phyloP scores from a whole-genome alignment of 2,329 filamentous ascomycete genomes.

The Colletotrichum orchidophilum region DNA sequence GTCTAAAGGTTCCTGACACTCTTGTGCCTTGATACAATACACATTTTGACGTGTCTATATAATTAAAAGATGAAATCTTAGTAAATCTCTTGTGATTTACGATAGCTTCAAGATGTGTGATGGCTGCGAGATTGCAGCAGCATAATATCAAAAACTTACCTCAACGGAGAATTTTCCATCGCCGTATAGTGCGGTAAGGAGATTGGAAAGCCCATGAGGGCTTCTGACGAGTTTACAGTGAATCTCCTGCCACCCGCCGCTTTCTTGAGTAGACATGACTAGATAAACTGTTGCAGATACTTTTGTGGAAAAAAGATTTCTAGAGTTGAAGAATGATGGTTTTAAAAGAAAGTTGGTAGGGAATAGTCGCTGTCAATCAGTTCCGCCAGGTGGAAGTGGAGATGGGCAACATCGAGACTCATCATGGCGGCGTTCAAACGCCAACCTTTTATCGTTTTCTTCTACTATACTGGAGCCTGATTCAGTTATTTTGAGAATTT shows the following conservation, averaged over 20 bases:
- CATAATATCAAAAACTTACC: neutral
- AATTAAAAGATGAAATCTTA: neutral
- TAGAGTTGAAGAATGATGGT: no score
- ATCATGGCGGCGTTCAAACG: no score
- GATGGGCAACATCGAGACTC: no score
- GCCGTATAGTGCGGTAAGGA: slow-evolving; percentile 8
- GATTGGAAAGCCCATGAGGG: neutral
- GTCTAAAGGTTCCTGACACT: neutral
- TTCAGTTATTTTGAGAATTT: no score
- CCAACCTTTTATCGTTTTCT: neutral
- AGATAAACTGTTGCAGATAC: neutral
- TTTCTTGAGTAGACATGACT: neutral
- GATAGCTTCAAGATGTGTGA: no score
- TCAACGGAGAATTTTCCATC: neutral
- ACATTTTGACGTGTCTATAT: neutral
- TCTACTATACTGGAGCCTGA: no score
- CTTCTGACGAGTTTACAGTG: slow-evolving; percentile 8
- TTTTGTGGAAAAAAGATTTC: no score
- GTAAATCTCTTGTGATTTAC: neutral
- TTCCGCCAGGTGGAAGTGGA: no score
- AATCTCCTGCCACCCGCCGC: slow-evolving; percentile 13
- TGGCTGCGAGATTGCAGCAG: no score
- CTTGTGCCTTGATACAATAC: neutral
- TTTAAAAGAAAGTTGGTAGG: no score
- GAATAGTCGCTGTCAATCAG: no score